Percentiles rank a stretch among this genome's conserved stretches.
Evolutionary conservation across 768 basidiomycete species (phyloP).

Genomic region (Hydnomerulius pinastri): DNA sequence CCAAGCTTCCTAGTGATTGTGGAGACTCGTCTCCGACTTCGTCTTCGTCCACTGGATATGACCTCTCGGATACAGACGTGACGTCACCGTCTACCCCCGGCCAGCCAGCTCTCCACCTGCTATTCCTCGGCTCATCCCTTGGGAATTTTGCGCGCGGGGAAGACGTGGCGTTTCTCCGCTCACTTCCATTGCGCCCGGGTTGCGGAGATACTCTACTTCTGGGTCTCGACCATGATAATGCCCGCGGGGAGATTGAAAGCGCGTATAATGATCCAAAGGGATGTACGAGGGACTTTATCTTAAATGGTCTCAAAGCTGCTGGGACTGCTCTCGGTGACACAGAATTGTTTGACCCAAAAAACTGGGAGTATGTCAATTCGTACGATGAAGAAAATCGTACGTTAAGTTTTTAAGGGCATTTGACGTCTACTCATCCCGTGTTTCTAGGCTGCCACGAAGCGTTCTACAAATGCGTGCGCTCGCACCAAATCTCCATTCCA

Average conservation of each 20-base stretch:
- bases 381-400: constrained; percentile 59
- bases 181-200: constrained; percentile 74
- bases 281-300: constrained; percentile 73
- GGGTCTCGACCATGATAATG: constrained; percentile 88
- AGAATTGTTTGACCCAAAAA: constrained; percentile 56
- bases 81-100: constrained; percentile 50
- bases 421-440: background rate
- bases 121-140: constrained; percentile 90
- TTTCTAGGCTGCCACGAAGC: constrained; percentile 78
- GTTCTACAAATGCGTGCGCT: constrained; percentile 67
- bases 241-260: constrained; percentile 65
- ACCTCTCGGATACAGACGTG: background rate
- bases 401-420: constrained; percentile 19
- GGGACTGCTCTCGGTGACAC: constrained; percentile 70
- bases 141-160: constrained; percentile 84
- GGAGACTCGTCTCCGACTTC: constrained; percentile 44
- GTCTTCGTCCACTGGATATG: constrained; percentile 26
- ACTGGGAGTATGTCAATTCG: constrained; percentile 72
- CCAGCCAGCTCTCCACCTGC: constrained; percentile 67
- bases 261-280: constrained; percentile 88
- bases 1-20: constrained; percentile 5
- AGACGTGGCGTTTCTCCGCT: constrained; percentile 71
- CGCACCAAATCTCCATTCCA: constrained; percentile 60
- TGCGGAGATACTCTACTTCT: constrained; percentile 83
- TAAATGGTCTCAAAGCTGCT: constrained; percentile 79